Base-by-base conservation (phyloP, 495 filamentous ascomycete genomes). In the Podospora pseudopauciseta region DNA sequence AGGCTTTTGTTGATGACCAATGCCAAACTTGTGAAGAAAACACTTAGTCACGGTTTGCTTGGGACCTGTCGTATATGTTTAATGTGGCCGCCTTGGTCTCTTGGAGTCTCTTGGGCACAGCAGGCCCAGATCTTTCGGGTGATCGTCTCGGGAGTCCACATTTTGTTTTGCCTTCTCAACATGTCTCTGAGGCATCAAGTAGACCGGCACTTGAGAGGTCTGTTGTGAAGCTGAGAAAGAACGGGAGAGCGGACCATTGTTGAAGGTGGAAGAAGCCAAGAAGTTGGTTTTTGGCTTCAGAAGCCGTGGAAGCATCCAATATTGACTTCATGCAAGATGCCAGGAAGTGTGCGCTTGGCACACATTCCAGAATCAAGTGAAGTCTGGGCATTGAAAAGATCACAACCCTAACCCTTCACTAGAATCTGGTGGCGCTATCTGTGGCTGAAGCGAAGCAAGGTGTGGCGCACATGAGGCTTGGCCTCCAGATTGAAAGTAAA, bases 401-500 rank as follows among this genome's bases (percentile, higher is more conserved):
- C 4, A 4, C 30, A 32, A 32, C 39, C 39, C 39, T 13, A 49
- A 49, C 39, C 39, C 39, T 49, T 49, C 34, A 0, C 0, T 4
- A 3, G 34, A 39, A 39, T 39, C 0, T 0, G 0, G 34, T 39
- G 11, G 11, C 5, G 0, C 11, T 5, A 39, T 39, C 6, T 39
- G 39, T 49, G 39, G 9, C 9, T 49, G 39, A 32, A 7, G 30
- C 30, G 23, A 23, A 23, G 23, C 23, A 23, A 23, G 1, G 23
- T 56, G 54, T 56, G 54, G 54, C 19, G 4, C 54, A 23, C 13
- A 26, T 58, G 55, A 2, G 55, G 55, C 55, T 26, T 58, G 19
- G 23, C 55, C 55, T 56, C 55, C 55, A 58, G 3, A 44, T 13
- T 54, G 53, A 74, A 73, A 71, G 73, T 76, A 75, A 76, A 76